phyloP scores from a whole-genome alignment of 495 filamentous ascomycete genomes.

The Xylaria curta region DNA sequence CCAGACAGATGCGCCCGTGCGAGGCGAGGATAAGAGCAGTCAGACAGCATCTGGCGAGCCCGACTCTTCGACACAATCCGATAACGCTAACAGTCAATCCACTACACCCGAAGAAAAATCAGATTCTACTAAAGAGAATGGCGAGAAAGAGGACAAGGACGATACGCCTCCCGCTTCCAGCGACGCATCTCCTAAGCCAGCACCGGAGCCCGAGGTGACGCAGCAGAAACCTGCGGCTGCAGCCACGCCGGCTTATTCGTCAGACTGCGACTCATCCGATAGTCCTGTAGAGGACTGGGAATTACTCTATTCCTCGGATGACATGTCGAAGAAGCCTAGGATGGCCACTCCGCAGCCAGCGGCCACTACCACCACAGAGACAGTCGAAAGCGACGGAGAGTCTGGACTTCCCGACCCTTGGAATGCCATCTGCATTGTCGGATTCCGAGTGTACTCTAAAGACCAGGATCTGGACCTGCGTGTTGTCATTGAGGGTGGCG shows the following conservation, averaged over 20 bases:
- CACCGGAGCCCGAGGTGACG: not conserved
- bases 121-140: constrained; percentile 30
- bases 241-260: constrained; percentile 32
- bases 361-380: constrained; percentile 36
- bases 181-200: constrained; percentile 1
- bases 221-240: constrained; percentile 32
- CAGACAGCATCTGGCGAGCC: constrained; percentile 29
- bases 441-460: constrained; percentile 57
- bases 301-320: constrained; percentile 55
- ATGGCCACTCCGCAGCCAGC: constrained; percentile 36
- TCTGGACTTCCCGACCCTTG: constrained; percentile 56
- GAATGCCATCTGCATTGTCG: constrained; percentile 59
- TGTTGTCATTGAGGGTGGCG: constrained; percentile 56
- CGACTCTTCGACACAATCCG: constrained; percentile 31
- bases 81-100: constrained; percentile 22
- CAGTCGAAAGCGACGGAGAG: constrained; percentile 51
- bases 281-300: constrained; percentile 60
- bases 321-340: constrained; percentile 57
- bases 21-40: constrained; percentile 39
- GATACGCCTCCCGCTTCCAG: not conserved
- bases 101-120: constrained; percentile 25
- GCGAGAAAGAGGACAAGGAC: constrained; percentile 28
- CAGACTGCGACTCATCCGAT: constrained; percentile 55
- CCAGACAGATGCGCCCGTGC: constrained; percentile 40
- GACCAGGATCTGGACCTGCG: constrained; percentile 54